These are phyloP conservation scores for Lachnellula arida DNA, from an alignment of 2,329 filamentous ascomycete genomes.

Conservation along the genomic window DNA sequence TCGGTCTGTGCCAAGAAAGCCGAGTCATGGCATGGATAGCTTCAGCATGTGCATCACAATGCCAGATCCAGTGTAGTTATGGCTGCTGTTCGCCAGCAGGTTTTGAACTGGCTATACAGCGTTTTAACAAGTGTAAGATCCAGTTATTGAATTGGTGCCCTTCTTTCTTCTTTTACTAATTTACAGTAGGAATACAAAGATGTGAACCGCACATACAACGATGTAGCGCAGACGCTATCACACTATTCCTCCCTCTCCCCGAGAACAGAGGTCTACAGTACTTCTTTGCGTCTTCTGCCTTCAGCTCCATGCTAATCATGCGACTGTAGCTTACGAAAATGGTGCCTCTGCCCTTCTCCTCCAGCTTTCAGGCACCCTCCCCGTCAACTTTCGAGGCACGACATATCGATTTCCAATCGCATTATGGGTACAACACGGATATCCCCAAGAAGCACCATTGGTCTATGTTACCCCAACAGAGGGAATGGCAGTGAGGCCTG, in stretches of 20 bases:
- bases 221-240: constrained; percentile 77
- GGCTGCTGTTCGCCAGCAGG: constrained; percentile 75
- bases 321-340: constrained; percentile 71
- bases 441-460: constrained; percentile 80
- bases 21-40: constrained; percentile 15
- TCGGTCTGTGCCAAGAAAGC: constrained; percentile 6
- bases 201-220: constrained; percentile 87
- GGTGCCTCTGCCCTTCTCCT: constrained; percentile 82
- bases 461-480: constrained; percentile 85
- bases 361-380: constrained; percentile 79
- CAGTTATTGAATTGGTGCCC: background rate
- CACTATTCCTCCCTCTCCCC: constrained; percentile 76
- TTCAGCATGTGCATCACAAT: constrained; percentile 17
- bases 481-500: constrained; percentile 83
- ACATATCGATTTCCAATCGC: constrained; percentile 89
- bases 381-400: constrained; percentile 84
- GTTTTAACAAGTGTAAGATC: constrained; percentile 68
- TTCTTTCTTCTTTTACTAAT: constrained; percentile 9
- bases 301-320: constrained; percentile 26
- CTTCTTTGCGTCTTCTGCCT: background rate
- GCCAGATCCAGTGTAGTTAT: constrained; percentile 21
- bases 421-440: constrained; percentile 88
- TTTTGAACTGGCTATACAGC: constrained; percentile 93
- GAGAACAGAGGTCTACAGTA: constrained; percentile 93
- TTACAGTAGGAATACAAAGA: constrained; percentile 77